Conservation (phyloP, 352 stramenopile species). For the Phytopythium aichiense region DNA sequence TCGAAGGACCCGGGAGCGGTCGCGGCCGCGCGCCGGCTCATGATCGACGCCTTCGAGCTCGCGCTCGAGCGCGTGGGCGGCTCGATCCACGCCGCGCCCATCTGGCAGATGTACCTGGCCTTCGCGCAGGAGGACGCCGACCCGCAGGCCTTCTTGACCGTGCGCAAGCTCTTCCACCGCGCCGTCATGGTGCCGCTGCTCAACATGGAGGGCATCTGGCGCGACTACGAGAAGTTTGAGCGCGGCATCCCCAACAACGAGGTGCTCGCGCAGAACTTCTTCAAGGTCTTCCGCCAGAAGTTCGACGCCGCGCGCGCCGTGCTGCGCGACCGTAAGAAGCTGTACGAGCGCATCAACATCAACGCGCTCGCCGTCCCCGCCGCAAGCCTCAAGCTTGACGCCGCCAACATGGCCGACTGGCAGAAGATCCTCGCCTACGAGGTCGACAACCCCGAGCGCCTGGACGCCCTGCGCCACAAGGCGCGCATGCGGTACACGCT, state of each 20-base stretch:
- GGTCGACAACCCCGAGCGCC: constrained; percentile 69
- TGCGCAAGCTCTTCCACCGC: constrained; percentile 84
- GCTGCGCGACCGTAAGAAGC: constrained; percentile 79
- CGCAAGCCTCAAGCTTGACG: constrained; percentile 23
- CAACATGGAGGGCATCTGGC: constrained; percentile 80
- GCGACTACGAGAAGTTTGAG: constrained; percentile 88
- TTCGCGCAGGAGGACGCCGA: constrained; percentile 81
- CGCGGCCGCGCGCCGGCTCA: constrained; percentile 58
- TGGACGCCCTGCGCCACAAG: constrained; percentile 77
- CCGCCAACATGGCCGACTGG: constrained; percentile 64
- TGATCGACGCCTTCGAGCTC: constrained; percentile 83
- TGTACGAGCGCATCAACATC: constrained; percentile 72
- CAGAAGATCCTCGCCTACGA: constrained; percentile 80
- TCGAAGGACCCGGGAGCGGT: constrained; percentile 57
- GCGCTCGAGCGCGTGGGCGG: constrained; percentile 78
- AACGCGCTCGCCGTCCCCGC: constrained; percentile 61
- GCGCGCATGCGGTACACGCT: constrained; percentile 82
- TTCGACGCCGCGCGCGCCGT: constrained; percentile 79
- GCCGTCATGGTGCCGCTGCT: constrained; percentile 71
- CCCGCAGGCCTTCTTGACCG: constrained; percentile 65
- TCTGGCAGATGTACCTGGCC: constrained; percentile 81
- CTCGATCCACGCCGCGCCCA: constrained; percentile 68
- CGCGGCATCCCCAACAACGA: constrained; percentile 87
- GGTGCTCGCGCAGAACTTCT: constrained; percentile 80
- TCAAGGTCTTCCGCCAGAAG: constrained; percentile 84